These are phyloP conservation scores for Sclerotinia spermophila DNA, from an alignment of 2,329 filamentous ascomycete genomes.

Conservation along the genomic window DNA sequence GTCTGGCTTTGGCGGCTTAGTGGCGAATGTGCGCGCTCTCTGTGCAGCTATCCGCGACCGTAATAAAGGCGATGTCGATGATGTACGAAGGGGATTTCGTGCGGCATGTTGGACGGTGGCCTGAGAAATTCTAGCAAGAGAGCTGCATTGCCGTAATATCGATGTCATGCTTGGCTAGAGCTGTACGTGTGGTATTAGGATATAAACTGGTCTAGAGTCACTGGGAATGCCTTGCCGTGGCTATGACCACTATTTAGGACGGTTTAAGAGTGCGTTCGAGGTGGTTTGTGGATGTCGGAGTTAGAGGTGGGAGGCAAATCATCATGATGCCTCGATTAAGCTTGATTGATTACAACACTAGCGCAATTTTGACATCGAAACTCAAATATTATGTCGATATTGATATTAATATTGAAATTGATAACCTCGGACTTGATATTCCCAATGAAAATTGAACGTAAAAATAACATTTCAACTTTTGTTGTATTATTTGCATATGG, in stretches of 20 bases:
- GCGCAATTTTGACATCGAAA: constrained; percentile 13
- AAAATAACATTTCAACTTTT: background rate
- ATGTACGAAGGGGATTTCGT: constrained; percentile 45
- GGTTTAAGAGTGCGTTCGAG: constrained; percentile 3
- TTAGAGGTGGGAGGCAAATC: constrained; percentile 19
- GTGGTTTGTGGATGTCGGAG: constrained; percentile 11
- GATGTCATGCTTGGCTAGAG: constrained; percentile 56
- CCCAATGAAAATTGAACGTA: background rate
- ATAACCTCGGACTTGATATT: background rate
- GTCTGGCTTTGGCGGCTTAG: constrained; percentile 24
- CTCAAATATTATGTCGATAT: background rate
- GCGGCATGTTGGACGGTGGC: constrained; percentile 51
- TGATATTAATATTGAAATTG: background rate
- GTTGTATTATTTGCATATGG: background rate
- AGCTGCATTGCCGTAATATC: constrained; percentile 62
- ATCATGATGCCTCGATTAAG: constrained; percentile 17
- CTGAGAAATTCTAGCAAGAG: constrained; percentile 60
- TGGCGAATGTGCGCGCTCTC: constrained; percentile 28
- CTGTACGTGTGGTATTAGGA: background rate
- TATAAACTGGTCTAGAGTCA: constrained; percentile 22
- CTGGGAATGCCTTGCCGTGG: constrained; percentile 24
- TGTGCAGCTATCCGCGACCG: constrained; percentile 37
- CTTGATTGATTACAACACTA: constrained; percentile 17
- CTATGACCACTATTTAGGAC: constrained; percentile 27
- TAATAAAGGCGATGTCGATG: constrained; percentile 40